Conservation (phyloP, 2,329 filamentous ascomycete species). For the Verticillium albo-atrum region DNA sequence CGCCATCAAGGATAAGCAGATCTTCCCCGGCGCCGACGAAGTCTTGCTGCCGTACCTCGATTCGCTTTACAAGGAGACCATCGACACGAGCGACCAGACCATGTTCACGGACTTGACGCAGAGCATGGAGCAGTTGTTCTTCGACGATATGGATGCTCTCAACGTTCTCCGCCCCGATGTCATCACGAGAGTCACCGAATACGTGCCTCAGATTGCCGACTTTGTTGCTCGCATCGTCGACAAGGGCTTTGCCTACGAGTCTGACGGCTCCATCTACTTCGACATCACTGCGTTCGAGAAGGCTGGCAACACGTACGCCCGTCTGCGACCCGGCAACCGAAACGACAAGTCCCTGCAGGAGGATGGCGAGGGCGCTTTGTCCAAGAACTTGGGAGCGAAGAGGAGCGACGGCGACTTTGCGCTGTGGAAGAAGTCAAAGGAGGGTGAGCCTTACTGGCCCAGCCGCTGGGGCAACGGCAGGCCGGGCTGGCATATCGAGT, state of each 20-base stretch:
- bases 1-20: slow-evolving; percentile 41
- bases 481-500: slow-evolving; percentile 97
- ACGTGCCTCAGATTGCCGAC: slow-evolving; percentile 77
- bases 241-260: slow-evolving; percentile 81
- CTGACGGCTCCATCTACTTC: slow-evolving; percentile 88
- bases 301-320: slow-evolving; percentile 78
- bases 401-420: slow-evolving; percentile 80
- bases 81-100: slow-evolving; percentile 57
- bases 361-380: slow-evolving; percentile 83
- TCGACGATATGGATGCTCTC: slow-evolving; percentile 78
- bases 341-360: slow-evolving; percentile 79
- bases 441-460: slow-evolving; percentile 86
- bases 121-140: slow-evolving; percentile 83
- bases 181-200: slow-evolving; percentile 88
- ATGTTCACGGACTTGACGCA: slow-evolving; percentile 86
- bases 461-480: slow-evolving; percentile 84
- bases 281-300: slow-evolving; percentile 84
- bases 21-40: slow-evolving; percentile 55
- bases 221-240: slow-evolving; percentile 80
- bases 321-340: slow-evolving; percentile 78
- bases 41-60: slow-evolving; percentile 83
- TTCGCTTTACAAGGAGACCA: slow-evolving; percentile 55
- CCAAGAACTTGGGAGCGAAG: slow-evolving; percentile 60
- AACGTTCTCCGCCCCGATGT: slow-evolving; percentile 82
- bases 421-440: slow-evolving; percentile 88